Evolutionary conservation across 164 flowering plant genomes (phyloP).

Genomic region (Tetracentron sinense): DNA sequence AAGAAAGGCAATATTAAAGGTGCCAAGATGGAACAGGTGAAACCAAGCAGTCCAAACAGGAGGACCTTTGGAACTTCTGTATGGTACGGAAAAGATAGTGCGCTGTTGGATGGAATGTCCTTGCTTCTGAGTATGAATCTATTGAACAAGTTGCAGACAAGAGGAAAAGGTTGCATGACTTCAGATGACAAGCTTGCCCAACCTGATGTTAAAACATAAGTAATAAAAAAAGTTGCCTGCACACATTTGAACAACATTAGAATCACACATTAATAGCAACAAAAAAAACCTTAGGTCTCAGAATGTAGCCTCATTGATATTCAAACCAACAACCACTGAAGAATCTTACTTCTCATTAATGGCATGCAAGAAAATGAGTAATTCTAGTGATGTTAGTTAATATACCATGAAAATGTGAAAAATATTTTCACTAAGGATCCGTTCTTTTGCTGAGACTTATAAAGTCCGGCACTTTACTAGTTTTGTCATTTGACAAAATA

Average conservation of each 20-base stretch:
- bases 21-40: constrained; percentile 70
- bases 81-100: constrained; percentile 80
- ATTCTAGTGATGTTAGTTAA: no score
- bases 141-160: constrained; percentile 45
- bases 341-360: no score
- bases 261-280: background rate
- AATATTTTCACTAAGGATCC: no score
- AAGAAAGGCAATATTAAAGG: constrained; percentile 86
- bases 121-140: constrained; percentile 42
- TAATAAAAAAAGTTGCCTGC: constrained; percentile 88
- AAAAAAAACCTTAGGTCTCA: no score
- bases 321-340: no score
- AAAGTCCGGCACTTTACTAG: no score
- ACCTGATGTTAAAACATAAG: constrained; percentile 92
- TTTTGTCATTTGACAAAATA: no score
- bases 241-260: constrained; percentile 13
- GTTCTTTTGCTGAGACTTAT: no score
- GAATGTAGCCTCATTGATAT: no score
- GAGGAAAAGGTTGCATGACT: constrained; percentile 65
- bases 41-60: constrained; percentile 84
- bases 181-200: constrained; percentile 86
- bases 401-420: no score
- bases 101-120: constrained; percentile 29
- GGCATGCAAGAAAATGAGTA: no score
- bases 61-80: constrained; percentile 86